Evolutionary conservation across 345 rosid species (phyloP), one percentile per base, ranked within the genome.

Genomic region (Syzygium jambos): DNA sequence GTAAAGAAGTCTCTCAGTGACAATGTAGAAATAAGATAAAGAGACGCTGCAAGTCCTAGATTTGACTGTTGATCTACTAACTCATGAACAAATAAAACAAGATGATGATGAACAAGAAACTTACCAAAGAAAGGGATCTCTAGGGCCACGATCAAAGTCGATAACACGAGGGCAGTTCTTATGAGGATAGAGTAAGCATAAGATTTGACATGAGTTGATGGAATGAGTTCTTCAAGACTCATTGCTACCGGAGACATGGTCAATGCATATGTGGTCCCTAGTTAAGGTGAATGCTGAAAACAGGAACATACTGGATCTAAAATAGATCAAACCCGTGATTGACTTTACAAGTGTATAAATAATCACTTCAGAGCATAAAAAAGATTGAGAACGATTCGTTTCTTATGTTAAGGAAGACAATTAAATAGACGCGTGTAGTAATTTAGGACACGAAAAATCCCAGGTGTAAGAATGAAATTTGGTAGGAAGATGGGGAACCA

Each of bases 191-290:
- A 91, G 19, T 92, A 95, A 49, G 94, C 63, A 89, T 93, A 93
- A 89, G 95, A 93, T 91, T 93, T 93, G 59, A 85, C 86, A 52
- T 90, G 92, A 90, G 65, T 92, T 86, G 96, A 92, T 73, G 99
- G 98, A 88, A 97, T 87, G 90, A 97, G 89, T 86, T 97, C 99
- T 91, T 97, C 99, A 52, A 97, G 94, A 90, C 99, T 93, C 98
- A 97, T 89, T 59, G 98, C 98, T 51, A 97, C 98, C 0, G 99
- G 98, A 68, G 99, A 95, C 68, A 97, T 89, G 80, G 99, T 96
- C 90, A 97, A 92, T 52, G 99, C 99, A 93, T 96, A 95, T 87
- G 96, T 95, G 89, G 51, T 86, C 85, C 73, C 86, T 23, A 78
- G 92, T 91, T 92, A 93, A 94, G 94, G 89, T 5, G 25, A 91